A percentile compares a stretch with the other conserved stretches of the same genome.
Conservation (phyloP, 202 grass and related monocot genomes). For the Setaria italica region DNA sequence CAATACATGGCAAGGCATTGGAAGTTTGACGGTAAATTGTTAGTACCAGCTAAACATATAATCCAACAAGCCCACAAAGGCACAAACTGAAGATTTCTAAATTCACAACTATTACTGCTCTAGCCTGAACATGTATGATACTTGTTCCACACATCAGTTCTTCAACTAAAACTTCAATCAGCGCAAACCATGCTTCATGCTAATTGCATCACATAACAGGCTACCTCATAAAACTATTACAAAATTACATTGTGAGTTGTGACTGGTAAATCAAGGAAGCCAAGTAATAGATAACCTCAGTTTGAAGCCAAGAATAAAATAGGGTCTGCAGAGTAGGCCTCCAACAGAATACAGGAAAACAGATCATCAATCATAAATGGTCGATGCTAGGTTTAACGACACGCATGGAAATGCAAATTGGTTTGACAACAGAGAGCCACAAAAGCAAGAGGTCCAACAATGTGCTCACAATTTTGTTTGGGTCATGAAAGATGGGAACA, state of each 20-base stretch:
- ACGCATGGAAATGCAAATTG: not conserved
- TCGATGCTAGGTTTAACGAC: not conserved
- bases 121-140: not conserved
- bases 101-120: not conserved
- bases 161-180: not conserved
- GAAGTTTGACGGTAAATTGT: not conserved
- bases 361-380: not conserved
- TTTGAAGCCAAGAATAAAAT: not conserved
- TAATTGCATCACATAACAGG: constrained; percentile 2
- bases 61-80: not conserved
- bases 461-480: not conserved
- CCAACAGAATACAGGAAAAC: not conserved
- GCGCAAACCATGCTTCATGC: not conserved
- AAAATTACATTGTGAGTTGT: too few relatives aligned
- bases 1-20: not conserved
- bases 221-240: not conserved
- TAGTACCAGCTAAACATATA: constrained; percentile 8
- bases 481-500: constrained; percentile 1
- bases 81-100: constrained; percentile 1
- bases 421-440: not conserved
- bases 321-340: not conserved
- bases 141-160: not conserved
- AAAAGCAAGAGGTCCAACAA: not conserved
- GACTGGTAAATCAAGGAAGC: not conserved
- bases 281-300: not conserved